Base-by-base conservation (phyloP, 2,329 filamentous ascomycete genomes). In the Elsinoe australis region DNA sequence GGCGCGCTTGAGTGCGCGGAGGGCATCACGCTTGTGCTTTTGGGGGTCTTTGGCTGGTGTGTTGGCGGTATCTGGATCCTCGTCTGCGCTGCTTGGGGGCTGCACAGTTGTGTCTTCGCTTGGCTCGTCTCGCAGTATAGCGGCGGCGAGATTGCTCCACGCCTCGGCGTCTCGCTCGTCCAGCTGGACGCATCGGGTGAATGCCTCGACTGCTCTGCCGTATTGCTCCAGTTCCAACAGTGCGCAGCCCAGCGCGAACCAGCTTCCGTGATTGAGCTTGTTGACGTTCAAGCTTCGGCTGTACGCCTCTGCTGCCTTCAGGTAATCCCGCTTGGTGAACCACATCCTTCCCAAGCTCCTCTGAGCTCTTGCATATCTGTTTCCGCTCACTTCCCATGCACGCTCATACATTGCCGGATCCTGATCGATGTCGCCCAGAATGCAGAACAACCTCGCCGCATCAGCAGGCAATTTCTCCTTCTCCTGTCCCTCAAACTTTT, bases 121-220 rank as follows among this genome's bases (percentile, higher is more conserved):
- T 8, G 45, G 38, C 4, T 63, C 35, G 3, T 49, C 41, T 42
- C 39, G 55, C 49, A 86, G 78, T 1, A 96, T 74, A 0, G 90
- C 83, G 1, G 85, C 88, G 0, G 89, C 92, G 17, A 98, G 75
- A 61, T 98, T 98, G 58, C 85, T 94, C 87, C 92, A 98, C 0
- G 87, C 87, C 60, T 94, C 81, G 0, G 89, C 90, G 60, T 95
- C 89, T 46, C 83, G 82, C 19, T 94, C 89, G 39, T 95, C 92
- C 8, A 86, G 75, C 55, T 85, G 81, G 8, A 98, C 89, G 6
- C 84, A 83, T 17, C 88, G 77, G 6, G 82, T 80, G 64, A 94
- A 98, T 0, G 88, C 83, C 55, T 90, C 82, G 1, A 86, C 82
- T 0, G 92, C 90, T 15, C 84, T 83, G 15, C 82, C 73, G 68